Base-by-base conservation (phyloP, 805 yeast genomes). In the Yamadazyma paraphyllophila region DNA sequence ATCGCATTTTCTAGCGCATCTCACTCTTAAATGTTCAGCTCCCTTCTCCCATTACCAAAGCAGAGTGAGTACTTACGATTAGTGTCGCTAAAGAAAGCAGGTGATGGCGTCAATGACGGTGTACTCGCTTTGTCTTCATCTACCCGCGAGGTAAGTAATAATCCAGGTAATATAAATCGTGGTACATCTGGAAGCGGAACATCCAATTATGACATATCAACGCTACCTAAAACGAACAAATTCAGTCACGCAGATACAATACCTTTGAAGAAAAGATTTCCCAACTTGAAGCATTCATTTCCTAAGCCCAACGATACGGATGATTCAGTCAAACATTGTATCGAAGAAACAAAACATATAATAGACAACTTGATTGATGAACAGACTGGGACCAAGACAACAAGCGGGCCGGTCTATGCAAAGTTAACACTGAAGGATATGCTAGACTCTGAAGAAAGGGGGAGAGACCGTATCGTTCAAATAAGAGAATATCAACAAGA, bases 401-500 rank as follows among this genome's bases (percentile, higher is more conserved):
- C 56, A 66, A 53, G 64, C 76, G 29, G 65, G 71, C 36, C 78
- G 71, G 56, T 73, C 74, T 52, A 51, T 36, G 48, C 62, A 4
- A 53, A 57, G 9, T 60, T 62, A 42, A 49, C 52, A 0, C 43
- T 65, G 2, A 52, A 49, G 5, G 49, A 57, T 35, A 38, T 61
- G 2, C 36, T 43, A 7, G 48, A 10, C 49, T 20, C 35, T 4
- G 45, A 45, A 5, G 49, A 45, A 9, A 52, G 52, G 3, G 57
- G 54, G 17, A 26, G 60, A 35, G 65, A 59, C 27, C 53, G 88
- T 46, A 66, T 75, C 3, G 76, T 90, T 24, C 82, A 82, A 55
- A 80, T 91, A 36, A 81, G 82, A 11, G 88, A 83, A 44, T 77
- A 72, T 37, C 76, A 81, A 49, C 74, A 77, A 39, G 98, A 92